phyloP scores from a whole-genome alignment of 495 filamentous ascomycete genomes.

The Tuber umbilicatum region DNA sequence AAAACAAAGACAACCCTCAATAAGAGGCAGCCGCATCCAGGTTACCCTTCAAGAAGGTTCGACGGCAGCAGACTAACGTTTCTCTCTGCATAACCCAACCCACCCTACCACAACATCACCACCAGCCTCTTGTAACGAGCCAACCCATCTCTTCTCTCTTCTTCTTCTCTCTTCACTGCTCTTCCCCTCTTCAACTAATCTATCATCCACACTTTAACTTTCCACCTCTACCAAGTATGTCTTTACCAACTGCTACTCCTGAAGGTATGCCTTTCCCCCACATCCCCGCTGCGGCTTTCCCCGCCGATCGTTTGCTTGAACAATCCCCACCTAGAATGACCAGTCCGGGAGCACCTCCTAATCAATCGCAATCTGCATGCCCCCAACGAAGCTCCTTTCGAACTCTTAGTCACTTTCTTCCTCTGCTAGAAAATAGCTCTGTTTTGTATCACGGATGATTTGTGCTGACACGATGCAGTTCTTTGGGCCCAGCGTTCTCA shows the following conservation, averaged over 20 bases:
- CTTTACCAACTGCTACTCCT: constrained; percentile 7
- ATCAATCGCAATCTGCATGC: constrained; percentile 2
- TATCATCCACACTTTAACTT: not conserved
- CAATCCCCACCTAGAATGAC: not conserved
- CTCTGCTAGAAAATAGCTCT: not conserved
- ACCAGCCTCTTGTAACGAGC: not conserved
- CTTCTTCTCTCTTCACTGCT: not conserved
- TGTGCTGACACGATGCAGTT: constrained; percentile 50
- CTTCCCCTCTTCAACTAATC: constrained; percentile 1
- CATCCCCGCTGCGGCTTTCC: constrained; percentile 2
- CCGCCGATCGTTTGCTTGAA: not conserved
- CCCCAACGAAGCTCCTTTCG: not conserved
- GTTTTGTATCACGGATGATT: not conserved
- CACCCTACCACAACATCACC: not conserved
- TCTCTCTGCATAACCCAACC: not conserved
- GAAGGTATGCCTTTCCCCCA: constrained; percentile 22
- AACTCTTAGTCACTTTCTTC: not conserved
- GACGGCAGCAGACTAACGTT: not conserved
- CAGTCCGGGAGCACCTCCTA: not conserved
- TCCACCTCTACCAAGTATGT: not conserved
- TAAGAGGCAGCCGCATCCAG: not conserved
- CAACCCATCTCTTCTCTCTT: constrained; percentile 14
- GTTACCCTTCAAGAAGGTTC: constrained; percentile 1
- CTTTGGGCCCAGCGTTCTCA: constrained; percentile 97
- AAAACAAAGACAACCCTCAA: not conserved